phyloP scores from a whole-genome alignment of 345 rosid genomes.

The Gossypium mustelinum region DNA sequence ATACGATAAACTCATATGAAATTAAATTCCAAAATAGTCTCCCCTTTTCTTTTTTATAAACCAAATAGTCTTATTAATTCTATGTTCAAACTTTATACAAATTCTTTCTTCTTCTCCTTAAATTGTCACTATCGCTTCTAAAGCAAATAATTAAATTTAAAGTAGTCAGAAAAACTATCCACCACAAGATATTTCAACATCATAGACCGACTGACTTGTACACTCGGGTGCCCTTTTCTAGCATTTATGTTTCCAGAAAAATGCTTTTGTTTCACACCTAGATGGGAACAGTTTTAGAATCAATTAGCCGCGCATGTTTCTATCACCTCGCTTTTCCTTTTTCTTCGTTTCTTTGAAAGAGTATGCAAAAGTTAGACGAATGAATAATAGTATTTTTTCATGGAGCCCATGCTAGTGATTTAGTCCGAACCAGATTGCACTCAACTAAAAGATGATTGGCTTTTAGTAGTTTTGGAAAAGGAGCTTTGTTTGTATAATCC shows the following conservation, averaged over 20 bases:
- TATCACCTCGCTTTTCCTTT: not conserved
- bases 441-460: not conserved
- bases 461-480: not conserved
- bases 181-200: not conserved
- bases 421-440: not conserved
- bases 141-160: no score
- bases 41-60: no score
- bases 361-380: not conserved
- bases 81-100: no score
- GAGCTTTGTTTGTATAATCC: not conserved
- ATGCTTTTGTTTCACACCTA: not conserved
- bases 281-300: not conserved
- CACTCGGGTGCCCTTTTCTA: not conserved
- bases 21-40: no score
- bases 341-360: not conserved
- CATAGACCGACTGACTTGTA: not conserved
- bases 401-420: not conserved
- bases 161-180: not conserved
- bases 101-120: no score
- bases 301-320: not conserved
- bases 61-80: no score
- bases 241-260: not conserved
- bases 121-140: no score
- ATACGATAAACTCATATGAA: no score
- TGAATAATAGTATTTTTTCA: not conserved